phyloP scores from a whole-genome alignment of 1,284 basidiomycete species.

The Polyporus tsugae region DNA sequence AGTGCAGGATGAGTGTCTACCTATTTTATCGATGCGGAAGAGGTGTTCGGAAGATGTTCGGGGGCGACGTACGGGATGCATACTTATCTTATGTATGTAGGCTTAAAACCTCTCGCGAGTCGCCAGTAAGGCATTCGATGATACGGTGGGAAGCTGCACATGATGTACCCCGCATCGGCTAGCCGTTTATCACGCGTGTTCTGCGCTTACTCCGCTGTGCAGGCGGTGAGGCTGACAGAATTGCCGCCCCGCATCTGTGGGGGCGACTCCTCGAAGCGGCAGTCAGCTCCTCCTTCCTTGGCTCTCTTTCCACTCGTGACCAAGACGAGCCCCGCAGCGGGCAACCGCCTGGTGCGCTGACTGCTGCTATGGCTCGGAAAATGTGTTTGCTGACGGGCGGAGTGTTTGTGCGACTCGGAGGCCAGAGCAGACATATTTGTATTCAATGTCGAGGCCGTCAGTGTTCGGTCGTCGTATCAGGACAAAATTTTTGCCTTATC shows the following conservation, averaged over 20 bases:
- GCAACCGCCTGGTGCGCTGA: background rate
- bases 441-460: background rate
- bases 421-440: background rate
- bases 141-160: background rate
- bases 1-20: background rate
- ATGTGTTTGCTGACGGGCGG: background rate
- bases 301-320: background rate
- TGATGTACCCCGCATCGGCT: constrained; percentile 24
- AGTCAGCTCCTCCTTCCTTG: background rate
- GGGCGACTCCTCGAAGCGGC: background rate
- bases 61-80: background rate
- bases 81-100: background rate
- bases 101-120: background rate
- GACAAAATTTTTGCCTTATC: constrained; percentile 9
- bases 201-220: background rate
- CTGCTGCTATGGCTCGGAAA: background rate
- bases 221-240: constrained; percentile 3
- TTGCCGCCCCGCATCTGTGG: constrained; percentile 5
- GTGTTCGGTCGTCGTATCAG: constrained; percentile 1
- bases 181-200: constrained; percentile 1
- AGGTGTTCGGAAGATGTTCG: constrained; percentile 2
- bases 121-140: background rate
- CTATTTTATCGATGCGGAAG: background rate
- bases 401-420: background rate
- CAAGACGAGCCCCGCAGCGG: background rate